phyloP scores from a whole-genome alignment of 2,329 filamentous ascomycete species.

The Hypoxylon sp. region DNA sequence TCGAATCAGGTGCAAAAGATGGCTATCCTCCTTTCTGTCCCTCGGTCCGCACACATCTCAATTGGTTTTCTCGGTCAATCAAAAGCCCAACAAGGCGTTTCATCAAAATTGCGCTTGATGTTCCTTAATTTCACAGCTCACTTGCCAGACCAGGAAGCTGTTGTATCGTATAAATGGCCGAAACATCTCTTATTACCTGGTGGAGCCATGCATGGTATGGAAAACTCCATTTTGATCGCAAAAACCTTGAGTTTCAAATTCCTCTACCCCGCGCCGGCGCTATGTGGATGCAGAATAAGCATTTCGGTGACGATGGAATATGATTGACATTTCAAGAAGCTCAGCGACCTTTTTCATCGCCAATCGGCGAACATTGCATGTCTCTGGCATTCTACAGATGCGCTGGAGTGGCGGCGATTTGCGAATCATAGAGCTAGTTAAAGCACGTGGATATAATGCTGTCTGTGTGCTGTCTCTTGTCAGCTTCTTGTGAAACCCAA shows the following conservation, averaged over 20 bases:
- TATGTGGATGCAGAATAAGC: not conserved
- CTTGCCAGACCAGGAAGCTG: constrained; percentile 29
- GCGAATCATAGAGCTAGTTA: not conserved
- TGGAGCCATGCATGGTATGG: not conserved
- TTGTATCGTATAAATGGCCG: constrained; percentile 15
- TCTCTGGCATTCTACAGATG: not conserved
- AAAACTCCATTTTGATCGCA: not conserved
- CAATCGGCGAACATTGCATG: not conserved
- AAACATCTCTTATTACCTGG: constrained; percentile 18
- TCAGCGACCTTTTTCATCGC: not conserved
- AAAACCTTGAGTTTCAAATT: not conserved
- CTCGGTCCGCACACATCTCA: constrained; percentile 17
- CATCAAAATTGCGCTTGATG: constrained; percentile 24
- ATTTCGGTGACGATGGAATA: not conserved
- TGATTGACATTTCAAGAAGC: not conserved
- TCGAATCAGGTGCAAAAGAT: constrained; percentile 34
- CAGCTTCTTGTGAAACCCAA: not conserved
- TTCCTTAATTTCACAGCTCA: constrained; percentile 19
- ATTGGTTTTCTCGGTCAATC: constrained; percentile 32
- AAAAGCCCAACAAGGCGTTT: constrained; percentile 14
- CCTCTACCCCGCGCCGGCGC: not conserved
- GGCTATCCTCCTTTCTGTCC: constrained; percentile 12
- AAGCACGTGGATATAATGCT: not conserved
- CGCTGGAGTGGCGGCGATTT: not conserved
- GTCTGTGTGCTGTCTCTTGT: not conserved